phyloP scores from a whole-genome alignment of 2,329 filamentous ascomycete species.

The Hymenoscyphus repandus region DNA sequence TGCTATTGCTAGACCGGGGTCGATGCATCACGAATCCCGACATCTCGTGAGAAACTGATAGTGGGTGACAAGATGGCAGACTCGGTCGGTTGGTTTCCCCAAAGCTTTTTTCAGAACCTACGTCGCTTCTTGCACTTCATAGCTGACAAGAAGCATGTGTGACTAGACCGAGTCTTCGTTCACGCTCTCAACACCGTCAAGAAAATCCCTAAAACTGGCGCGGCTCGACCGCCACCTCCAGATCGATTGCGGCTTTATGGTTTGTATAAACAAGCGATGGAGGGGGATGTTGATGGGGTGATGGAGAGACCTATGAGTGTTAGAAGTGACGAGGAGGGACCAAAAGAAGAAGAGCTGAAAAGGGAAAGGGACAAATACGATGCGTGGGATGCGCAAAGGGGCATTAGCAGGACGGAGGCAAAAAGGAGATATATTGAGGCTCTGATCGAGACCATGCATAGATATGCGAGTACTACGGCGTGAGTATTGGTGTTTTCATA shows the following conservation, averaged over 20 bases:
- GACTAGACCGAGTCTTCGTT: conserved; percentile 89
- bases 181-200: conserved; percentile 99
- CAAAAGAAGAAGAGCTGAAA: conserved; percentile 41
- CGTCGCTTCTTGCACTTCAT: neutral
- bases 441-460: conserved; percentile 94
- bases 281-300: conserved; percentile 91
- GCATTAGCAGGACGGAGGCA: conserved; percentile 80
- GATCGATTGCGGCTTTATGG: conserved; percentile 93
- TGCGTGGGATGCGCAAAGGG: conserved; percentile 86
- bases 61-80: conserved; percentile 41
- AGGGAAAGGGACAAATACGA: conserved; percentile 72
- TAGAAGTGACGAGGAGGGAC: conserved; percentile 52
- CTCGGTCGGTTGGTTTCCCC: conserved; percentile 41
- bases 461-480: conserved; percentile 80
- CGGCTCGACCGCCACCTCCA: conserved; percentile 75
- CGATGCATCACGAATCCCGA: neutral
- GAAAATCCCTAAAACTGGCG: conserved; percentile 91
- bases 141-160: neutral
- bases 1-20: neutral
- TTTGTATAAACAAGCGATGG: conserved; percentile 98
- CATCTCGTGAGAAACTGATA: neutral
- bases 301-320: conserved; percentile 71
- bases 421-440: conserved; percentile 93
- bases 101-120: neutral
- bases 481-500: conserved; percentile 36